phyloP scores from a whole-genome alignment of 2,329 filamentous ascomycete species.

The Drechslerella stenobrocha region DNA sequence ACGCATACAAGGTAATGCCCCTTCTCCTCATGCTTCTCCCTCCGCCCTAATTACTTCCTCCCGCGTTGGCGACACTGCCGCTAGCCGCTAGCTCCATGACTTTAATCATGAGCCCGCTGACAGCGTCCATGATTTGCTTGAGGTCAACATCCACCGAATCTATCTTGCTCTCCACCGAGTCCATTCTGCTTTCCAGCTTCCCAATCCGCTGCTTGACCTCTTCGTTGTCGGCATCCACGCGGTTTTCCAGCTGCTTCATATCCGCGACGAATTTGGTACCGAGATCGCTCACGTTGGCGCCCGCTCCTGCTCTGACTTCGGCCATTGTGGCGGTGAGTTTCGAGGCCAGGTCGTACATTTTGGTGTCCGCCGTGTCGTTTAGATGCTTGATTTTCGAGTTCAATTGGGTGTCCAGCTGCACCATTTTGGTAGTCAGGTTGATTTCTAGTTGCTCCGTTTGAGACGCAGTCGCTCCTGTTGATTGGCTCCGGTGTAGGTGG shows the following conservation, averaged over 20 bases:
- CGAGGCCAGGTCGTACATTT: neutral
- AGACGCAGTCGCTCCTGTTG: too few relatives aligned
- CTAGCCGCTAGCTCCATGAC: conserved; percentile 29
- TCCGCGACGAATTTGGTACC: neutral
- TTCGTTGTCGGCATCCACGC: neutral
- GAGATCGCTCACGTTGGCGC: neutral
- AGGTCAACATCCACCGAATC: conserved; percentile 27
- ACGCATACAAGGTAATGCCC: too few relatives aligned
- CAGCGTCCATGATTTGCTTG: conserved; percentile 35
- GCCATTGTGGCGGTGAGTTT: neutral
- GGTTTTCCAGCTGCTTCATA: neutral
- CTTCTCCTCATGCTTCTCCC: neutral
- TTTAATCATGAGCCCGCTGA: conserved; percentile 19
- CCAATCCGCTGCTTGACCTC: conserved; percentile 10
- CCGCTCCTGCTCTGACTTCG: neutral
- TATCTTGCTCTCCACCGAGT: conserved; percentile 24
- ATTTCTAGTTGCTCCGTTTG: too few relatives aligned
- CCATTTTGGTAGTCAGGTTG: too few relatives aligned
- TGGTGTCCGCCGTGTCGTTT: neutral
- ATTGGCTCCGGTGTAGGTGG: too few relatives aligned
- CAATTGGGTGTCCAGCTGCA: too few relatives aligned
- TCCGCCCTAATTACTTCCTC: neutral
- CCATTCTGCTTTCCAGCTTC: conserved; percentile 21
- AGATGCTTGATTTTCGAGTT: too few relatives aligned
- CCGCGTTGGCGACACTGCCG: neutral